Evolutionary conservation across 768 basidiomycete species (phyloP), one percentile per base, ranked within the genome.

Genomic region (Lactifluus volemus): DNA sequence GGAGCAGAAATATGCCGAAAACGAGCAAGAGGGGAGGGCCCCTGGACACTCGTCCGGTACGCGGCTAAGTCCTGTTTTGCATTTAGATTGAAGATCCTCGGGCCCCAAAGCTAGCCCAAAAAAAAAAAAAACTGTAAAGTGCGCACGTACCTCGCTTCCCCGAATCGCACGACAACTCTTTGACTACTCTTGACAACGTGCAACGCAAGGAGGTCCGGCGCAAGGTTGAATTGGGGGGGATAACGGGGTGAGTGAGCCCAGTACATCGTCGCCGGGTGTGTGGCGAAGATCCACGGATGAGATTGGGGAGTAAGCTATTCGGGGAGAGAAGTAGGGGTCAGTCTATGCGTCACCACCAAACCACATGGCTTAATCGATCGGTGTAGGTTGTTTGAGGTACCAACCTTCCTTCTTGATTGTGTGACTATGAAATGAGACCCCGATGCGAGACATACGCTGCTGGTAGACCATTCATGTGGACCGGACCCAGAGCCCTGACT

Each of bases 301-400:
- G 60, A 61, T 61, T 50, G 60, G 54, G 54, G 60, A 51, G 42
- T 48, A 61, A 60, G 44, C 21, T 42, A 49, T 54, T 49, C 29
- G 48, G 48, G 52, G 39, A 14, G n/a, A 14, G 5, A 38, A 10
- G 51, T n/a, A 5, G 25, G 25, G 34, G 21, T 36, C 5, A 34
- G 11, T 36, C 25, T 45, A 44, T 51, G 49, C 32, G 49, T 55
- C 59, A 55, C 32, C 29, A 6, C 29, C 48, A 41, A n/a, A 38
- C n/a, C 34, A 29, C 45, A 25, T 45, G 50, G 49, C 42, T 25
- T 39, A 50, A 55, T 53, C 48, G 53, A 60, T 55, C 49, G 25
- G 19, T 44, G 41, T 30, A 30, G 25, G 25, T 25, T 17, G 36
- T 21, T 42, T 32, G 41, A 44, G 14, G 21, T 17, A 14, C 38